phyloP scores from a whole-genome alignment of 768 basidiomycete species.

The Termitomyces sp. region DNA sequence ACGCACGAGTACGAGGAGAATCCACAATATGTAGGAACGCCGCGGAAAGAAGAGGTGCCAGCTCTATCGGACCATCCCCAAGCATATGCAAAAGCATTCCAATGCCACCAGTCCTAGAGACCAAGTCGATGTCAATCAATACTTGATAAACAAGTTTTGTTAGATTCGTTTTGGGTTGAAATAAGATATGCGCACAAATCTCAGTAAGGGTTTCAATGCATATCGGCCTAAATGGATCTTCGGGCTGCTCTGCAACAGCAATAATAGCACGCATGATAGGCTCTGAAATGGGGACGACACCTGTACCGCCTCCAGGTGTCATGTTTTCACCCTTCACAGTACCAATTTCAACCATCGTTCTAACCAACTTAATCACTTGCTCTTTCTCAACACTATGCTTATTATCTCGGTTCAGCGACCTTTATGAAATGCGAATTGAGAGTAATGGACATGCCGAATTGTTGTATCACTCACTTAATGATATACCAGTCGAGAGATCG shows the following conservation, averaged over 20 bases:
- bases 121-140: constrained; percentile 80
- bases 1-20: constrained; percentile 73
- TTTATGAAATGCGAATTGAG: constrained; percentile 21
- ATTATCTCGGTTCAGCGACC: constrained; percentile 81
- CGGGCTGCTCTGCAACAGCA: constrained; percentile 86
- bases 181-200: constrained; percentile 56
- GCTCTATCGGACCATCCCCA: constrained; percentile 84
- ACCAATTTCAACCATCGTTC: constrained; percentile 74
- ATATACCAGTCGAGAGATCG: constrained; percentile 85
- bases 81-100: constrained; percentile 81
- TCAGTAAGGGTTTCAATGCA: constrained; percentile 87
- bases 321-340: constrained; percentile 47
- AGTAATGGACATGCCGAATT: not conserved
- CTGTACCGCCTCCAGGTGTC: constrained; percentile 30
- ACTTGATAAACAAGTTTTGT: constrained; percentile 41
- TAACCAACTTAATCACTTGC: constrained; percentile 86
- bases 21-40: constrained; percentile 83
- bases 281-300: constrained; percentile 60
- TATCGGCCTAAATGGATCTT: constrained; percentile 81
- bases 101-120: constrained; percentile 77
- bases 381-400: constrained; percentile 83
- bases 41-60: constrained; percentile 71
- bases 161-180: not conserved
- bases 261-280: constrained; percentile 84
- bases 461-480: constrained; percentile 55